Percentiles rank a stretch among this genome's conserved stretches.
Conservation (phyloP, 352 stramenopile genomes). For the Phytophthora vignae region DNA sequence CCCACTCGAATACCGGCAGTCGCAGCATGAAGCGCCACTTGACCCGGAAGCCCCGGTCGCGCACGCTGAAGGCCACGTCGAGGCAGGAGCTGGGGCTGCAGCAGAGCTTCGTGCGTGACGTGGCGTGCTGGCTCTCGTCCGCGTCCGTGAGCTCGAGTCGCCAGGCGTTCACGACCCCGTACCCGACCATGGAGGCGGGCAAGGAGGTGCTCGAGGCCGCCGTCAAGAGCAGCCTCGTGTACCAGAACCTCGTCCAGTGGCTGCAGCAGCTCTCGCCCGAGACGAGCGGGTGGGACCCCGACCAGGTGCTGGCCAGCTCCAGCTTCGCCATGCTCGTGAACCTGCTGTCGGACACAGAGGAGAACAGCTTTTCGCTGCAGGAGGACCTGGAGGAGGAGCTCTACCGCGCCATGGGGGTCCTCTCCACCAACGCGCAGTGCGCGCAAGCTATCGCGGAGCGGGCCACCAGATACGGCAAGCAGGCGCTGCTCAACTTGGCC, state of each 20-base stretch:
- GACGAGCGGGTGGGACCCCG: slow-evolving; percentile 44
- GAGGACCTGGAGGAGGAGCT: slow-evolving; percentile 59
- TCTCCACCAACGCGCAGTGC: slow-evolving; percentile 64
- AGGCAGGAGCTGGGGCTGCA: slow-evolving; percentile 71
- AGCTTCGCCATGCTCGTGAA: slow-evolving; percentile 77
- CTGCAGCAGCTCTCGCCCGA: slow-evolving; percentile 52
- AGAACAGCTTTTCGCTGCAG: slow-evolving; percentile 33
- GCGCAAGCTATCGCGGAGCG: slow-evolving; percentile 63
- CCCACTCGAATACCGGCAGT: not conserved
- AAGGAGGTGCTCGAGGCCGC: slow-evolving; percentile 19
- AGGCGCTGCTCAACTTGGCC: slow-evolving; percentile 70
- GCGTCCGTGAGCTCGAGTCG: slow-evolving; percentile 65
- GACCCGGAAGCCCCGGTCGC: slow-evolving; percentile 22
- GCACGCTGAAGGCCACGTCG: slow-evolving; percentile 46
- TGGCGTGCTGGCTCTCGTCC: slow-evolving; percentile 74
- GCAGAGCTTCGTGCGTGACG: slow-evolving; percentile 71
- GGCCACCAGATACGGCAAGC: slow-evolving; percentile 74
- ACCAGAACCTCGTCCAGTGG: slow-evolving; percentile 58
- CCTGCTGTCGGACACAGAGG: slow-evolving; percentile 44
- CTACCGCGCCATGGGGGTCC: slow-evolving; percentile 54
- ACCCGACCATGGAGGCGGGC: slow-evolving; percentile 23
- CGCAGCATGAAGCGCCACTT: slow-evolving; percentile 25
- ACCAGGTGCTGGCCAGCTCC: slow-evolving; percentile 58
- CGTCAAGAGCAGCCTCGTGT: slow-evolving; percentile 35
- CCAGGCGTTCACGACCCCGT: slow-evolving; percentile 53